Base-by-base conservation (phyloP, 202 grass and related monocot genomes). In the Brachypodium distachyon region DNA sequence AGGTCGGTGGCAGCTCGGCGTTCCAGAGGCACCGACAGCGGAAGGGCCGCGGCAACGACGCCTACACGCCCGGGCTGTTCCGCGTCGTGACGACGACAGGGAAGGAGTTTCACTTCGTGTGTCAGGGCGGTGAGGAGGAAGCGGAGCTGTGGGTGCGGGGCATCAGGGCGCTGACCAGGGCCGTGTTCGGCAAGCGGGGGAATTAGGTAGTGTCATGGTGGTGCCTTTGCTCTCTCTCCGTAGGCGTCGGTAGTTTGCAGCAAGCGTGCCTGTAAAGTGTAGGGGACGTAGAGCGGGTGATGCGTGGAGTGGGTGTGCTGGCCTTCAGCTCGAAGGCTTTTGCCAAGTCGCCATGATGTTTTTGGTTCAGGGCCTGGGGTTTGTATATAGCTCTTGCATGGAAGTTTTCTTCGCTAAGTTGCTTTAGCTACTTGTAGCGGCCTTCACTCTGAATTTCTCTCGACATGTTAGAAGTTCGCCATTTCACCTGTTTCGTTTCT, bases 81-180 rank as follows among this genome's bases (percentile, higher is more conserved):
- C 78, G 89, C 42, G 95, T 95, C 46, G 87, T 90, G 64, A 98
- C 91, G 34, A 42, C 82, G 50, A 84, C 82, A 44, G 92, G 83
- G 60, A 92, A 84, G 84, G 95, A 94, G 83, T 72, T 98, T 72
- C 95, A 98, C 79, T 98, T 98, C 68, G 85, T 95, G 67, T 94
- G 89, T 73, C 27, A 85, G 56, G 96, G 87, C 39, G 91, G 95
- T 5, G 69, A 86, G 78, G 95, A 88, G 83, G 77, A 28, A 17
- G 91, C 89, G 9, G 87, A 98, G 69, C 81, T 98, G 46, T 98
- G 95, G 95, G 91, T 84, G 27, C 85, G 89, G 41, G 95, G 91
- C 29, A 98, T 94, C 73, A 83, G 84, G 82, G 77, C 82, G 40
- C 58, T 94, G 36, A 86, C 89, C 11, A 79, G 78, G 54, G 61